Conservation (phyloP, 75 land plant species). For the Ceratopteris richardii region DNA sequence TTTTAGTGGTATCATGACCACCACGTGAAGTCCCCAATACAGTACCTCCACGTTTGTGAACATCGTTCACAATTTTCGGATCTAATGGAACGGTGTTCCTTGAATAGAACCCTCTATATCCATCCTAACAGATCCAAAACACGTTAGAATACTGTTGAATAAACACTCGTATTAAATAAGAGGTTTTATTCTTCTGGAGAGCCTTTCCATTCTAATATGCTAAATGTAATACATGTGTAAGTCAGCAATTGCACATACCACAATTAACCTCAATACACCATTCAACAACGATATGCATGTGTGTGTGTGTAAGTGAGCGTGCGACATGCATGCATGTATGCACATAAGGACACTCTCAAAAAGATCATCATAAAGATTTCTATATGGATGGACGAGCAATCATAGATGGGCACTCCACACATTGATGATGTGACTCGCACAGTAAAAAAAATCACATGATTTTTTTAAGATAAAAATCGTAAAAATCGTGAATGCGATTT, state of each 20-base stretch:
- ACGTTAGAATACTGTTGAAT: background rate
- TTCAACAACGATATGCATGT: too few species aligned
- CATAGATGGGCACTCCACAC: background rate
- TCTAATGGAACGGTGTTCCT: constrained; percentile 29
- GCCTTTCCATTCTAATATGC: background rate
- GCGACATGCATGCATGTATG: too few species aligned
- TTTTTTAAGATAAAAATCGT: too few species aligned
- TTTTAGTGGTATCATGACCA: constrained; percentile 30
- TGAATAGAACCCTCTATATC: constrained; percentile 40
- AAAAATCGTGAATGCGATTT: too few species aligned
- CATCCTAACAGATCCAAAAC: constrained; percentile 22
- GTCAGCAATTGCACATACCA: too few species aligned
- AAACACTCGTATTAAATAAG: background rate
- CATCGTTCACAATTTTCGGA: constrained; percentile 33
- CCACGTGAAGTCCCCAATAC: constrained; percentile 42
- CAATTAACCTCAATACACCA: too few species aligned
- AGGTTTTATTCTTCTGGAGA: background rate
- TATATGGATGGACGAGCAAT: too few species aligned
- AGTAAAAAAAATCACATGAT: too few species aligned
- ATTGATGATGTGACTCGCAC: too few species aligned
- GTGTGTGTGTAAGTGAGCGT: too few species aligned
- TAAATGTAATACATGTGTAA: background rate
- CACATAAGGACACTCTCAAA: too few species aligned
- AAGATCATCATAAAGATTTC: too few species aligned
- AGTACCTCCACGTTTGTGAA: constrained; percentile 47